Percentiles rank a stretch among this genome's conserved stretches.
Evolutionary conservation across 1,284 basidiomycete genomes (phyloP).

Genomic region (Ganoderma sp.): DNA sequence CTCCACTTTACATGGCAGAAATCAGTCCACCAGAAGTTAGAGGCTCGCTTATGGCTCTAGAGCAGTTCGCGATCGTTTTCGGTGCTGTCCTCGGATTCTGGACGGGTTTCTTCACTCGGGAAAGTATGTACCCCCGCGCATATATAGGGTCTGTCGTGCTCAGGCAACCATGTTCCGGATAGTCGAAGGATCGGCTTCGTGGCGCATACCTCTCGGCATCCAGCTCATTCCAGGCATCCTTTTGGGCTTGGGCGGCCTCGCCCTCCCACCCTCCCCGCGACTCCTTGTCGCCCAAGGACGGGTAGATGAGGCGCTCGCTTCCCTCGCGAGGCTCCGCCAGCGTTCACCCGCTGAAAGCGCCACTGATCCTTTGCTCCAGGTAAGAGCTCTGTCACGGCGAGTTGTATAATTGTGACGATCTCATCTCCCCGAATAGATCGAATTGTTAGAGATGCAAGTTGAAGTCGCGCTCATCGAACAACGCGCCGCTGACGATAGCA

Average conservation of each 20-base stretch:
- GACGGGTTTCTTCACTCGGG: constrained; percentile 76
- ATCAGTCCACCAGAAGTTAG: constrained; percentile 81
- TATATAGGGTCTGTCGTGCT: neutral
- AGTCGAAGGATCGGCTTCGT: constrained; percentile 68
- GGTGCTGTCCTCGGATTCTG: constrained; percentile 84
- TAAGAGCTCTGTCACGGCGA: constrained; percentile 32
- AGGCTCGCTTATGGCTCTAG: constrained; percentile 80
- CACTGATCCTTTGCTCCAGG: constrained; percentile 61
- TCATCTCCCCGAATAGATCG: constrained; percentile 52
- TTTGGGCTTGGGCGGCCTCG: constrained; percentile 65
- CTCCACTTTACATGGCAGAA: constrained; percentile 83
- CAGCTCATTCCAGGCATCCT: constrained; percentile 75
- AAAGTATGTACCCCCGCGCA: constrained; percentile 49
- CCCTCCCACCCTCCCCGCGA: constrained; percentile 77
- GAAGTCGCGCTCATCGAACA: constrained; percentile 59
- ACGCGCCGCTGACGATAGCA: constrained; percentile 30
- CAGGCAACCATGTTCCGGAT: neutral
- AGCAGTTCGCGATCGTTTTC: constrained; percentile 79
- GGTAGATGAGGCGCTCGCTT: constrained; percentile 46
- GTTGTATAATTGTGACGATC: neutral
- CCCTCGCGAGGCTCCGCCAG: constrained; percentile 61
- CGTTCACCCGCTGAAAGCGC: constrained; percentile 45
- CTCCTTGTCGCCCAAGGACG: constrained; percentile 64
- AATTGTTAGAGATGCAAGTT: constrained; percentile 75
- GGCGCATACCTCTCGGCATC: constrained; percentile 77